Evolutionary conservation across 1,284 basidiomycete species (phyloP).

Genomic region (Lignosus rhinocerotis): DNA sequence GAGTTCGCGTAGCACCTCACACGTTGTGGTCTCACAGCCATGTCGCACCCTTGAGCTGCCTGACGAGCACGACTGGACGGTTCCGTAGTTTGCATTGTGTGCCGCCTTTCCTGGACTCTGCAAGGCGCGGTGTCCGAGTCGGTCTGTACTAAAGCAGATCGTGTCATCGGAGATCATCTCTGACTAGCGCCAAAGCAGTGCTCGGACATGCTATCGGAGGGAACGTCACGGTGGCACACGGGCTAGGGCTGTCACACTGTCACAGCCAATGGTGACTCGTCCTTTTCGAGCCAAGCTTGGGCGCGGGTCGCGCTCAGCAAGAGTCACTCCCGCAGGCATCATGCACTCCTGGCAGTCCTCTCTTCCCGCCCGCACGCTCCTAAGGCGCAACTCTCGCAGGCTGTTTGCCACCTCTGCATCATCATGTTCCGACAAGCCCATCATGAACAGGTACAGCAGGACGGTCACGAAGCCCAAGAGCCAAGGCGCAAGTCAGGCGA

Average conservation of each 20-base stretch:
- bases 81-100: too few species aligned
- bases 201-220: background rate
- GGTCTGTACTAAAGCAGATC: background rate
- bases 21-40: background rate
- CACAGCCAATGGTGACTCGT: slow-evolving; percentile 25
- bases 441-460: slow-evolving; percentile 85
- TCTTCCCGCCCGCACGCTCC: slow-evolving; percentile 24
- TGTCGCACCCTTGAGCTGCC: background rate
- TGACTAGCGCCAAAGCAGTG: slow-evolving; percentile 2
- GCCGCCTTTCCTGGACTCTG: too few species aligned
- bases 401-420: slow-evolving; percentile 42
- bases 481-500: slow-evolving; percentile 94
- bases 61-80: background rate
- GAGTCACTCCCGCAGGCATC: background rate
- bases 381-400: slow-evolving; percentile 33
- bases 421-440: slow-evolving; percentile 45
- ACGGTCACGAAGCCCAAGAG: slow-evolving; percentile 86
- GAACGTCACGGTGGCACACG: slow-evolving; percentile 11
- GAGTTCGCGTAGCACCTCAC: background rate
- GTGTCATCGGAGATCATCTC: background rate
- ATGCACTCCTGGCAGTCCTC: slow-evolving; percentile 25
- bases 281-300: slow-evolving; percentile 6
- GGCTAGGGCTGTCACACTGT: slow-evolving; percentile 2
- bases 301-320: background rate
- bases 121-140: background rate